Base-by-base conservation (phyloP, 1,139 yeast species). In the Trichomonascaceae sp. region DNA sequence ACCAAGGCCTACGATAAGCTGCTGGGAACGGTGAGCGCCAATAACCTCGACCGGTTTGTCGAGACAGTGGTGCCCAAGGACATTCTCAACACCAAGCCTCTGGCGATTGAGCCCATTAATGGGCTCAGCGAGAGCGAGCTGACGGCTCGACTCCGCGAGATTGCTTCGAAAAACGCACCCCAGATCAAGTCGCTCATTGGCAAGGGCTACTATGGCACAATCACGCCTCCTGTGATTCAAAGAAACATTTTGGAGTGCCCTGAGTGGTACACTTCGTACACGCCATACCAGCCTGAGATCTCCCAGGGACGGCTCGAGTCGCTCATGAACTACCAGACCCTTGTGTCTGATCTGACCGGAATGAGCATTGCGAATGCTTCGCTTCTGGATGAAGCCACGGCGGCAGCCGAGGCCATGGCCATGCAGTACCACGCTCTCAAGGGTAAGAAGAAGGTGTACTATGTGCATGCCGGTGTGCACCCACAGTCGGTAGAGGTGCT, bases 251-350 rank as follows among this genome's bases (percentile, higher is more conserved):
- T 89, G 41, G 98, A 89, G 58, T 74, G 78, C 43, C 98, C 98
- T 13, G 95, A 84, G 55, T 89, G 98, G 98, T 89, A 89, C 64
- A 89, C 98, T 26, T 82, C 96, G 0, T 89, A 89, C 57, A 89
- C 98, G 18, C 98, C 98, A 25, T 89, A 89, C 56, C 98, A 89
- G 62, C 96, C 98, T 2, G 98, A 89, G 58, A 87, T 89, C 44
- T 80, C 96, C 3, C 98, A 89, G 59, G 98, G 98, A 36, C 74
- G 98, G 51, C 69, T 89, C 48, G 94, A 87, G 59, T 76, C 93
- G 26, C 65, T 89, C 44, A 64, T 89, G 45, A 89, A 89, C 59
- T 89, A 71, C 62, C 98, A 89, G 61, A 89, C 98, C 17, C 66
- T 87, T 57, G 69, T 89, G 15, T 64, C 85, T 29, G 94, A 92